These are phyloP conservation scores for Kernera saxatilis DNA, from an alignment of 345 rosid genomes.

Conservation along the genomic window DNA sequence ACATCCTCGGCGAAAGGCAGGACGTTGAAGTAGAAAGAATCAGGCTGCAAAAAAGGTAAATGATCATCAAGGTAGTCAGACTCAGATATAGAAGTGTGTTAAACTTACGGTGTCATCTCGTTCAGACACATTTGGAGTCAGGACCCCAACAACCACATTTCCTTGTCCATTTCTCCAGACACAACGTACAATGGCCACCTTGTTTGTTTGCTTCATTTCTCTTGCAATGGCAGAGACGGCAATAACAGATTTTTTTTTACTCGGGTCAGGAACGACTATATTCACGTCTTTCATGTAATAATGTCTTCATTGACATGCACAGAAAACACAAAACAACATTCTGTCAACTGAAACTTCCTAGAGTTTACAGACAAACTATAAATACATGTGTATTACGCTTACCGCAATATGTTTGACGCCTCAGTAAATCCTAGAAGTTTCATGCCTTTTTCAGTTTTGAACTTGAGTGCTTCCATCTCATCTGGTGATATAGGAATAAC, in stretches of 20 bases:
- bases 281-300: slow-evolving; percentile 93
- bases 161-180: slow-evolving; percentile 92
- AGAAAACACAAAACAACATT: neutral
- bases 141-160: slow-evolving; percentile 67
- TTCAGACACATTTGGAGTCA: slow-evolving; percentile 72
- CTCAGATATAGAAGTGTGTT: slow-evolving; percentile 2
- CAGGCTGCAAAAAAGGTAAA: slow-evolving; percentile 49
- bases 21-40: slow-evolving; percentile 81
- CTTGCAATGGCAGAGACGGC: slow-evolving; percentile 84
- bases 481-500: slow-evolving; percentile 83
- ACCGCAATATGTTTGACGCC: slow-evolving; percentile 71
- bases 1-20: slow-evolving; percentile 90
- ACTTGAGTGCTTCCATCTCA: slow-evolving; percentile 68
- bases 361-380: neutral
- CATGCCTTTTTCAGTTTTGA: slow-evolving; percentile 86
- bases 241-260: slow-evolving; percentile 50
- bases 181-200: slow-evolving; percentile 82
- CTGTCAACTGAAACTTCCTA: neutral
- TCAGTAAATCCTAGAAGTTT: slow-evolving; percentile 87
- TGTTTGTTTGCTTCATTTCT: slow-evolving; percentile 76
- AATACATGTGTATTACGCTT: slow-evolving; percentile 14
- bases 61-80: slow-evolving; percentile 7
- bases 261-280: slow-evolving; percentile 76
- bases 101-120: slow-evolving; percentile 57
- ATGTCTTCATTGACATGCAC: slow-evolving; percentile 48